Base-by-base conservation (phyloP, 2,329 filamentous ascomycete genomes). In the Gnomoniopsis smithogilvyi region DNA sequence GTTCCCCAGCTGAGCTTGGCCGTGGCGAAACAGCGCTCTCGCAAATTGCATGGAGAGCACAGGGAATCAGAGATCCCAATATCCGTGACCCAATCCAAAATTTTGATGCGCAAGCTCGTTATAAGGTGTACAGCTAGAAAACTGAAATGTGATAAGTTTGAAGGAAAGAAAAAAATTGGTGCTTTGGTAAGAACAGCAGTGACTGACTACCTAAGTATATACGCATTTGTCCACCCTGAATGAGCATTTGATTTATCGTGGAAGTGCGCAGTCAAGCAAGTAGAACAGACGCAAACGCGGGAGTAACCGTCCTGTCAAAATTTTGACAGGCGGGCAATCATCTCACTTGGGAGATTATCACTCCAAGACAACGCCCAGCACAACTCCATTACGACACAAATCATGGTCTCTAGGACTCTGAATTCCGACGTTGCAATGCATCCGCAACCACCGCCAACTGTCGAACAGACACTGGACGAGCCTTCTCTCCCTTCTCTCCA, bases 151-250 rank as follows among this genome's bases (percentile, higher is more conserved):
- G 15, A 30, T 8, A 8, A 30, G 26, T 30, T 8, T 30, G 26
- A 30, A 30, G 8, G 26, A 30, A n/a, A n/a, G n/a, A n/a, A n/a
- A n/a, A n/a, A n/a, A n/a, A n/a, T n/a, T 30, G 26, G 26, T n/a
- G 26, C 8, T 30, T 30, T 4, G 4, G 26, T 4, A 30, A 30
- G 26, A 30, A 8, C 8, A 30, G 8, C 8, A 30, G 26, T 30
- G 26, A 8, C 26, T 30, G 26, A 30, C 8, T 8, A n/a, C n/a
- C n/a, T n/a, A n/a, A 36, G 6, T 14, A 38, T 38, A 14, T 38
- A 38, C 36, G 26, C 59, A 61, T 54, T 54, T 61, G 59, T 58
- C 46, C 58, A 45, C 59, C 59, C 43, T 58, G 43, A 61, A 50
- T 22, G 36, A 38, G 36, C 6, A 4, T 17, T 38, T 38, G 36